Percentiles rank a stretch among this genome's conserved stretches.
phyloP scores from a whole-genome alignment of 495 filamentous ascomycete species.

The Talaromyces thailandensis region DNA sequence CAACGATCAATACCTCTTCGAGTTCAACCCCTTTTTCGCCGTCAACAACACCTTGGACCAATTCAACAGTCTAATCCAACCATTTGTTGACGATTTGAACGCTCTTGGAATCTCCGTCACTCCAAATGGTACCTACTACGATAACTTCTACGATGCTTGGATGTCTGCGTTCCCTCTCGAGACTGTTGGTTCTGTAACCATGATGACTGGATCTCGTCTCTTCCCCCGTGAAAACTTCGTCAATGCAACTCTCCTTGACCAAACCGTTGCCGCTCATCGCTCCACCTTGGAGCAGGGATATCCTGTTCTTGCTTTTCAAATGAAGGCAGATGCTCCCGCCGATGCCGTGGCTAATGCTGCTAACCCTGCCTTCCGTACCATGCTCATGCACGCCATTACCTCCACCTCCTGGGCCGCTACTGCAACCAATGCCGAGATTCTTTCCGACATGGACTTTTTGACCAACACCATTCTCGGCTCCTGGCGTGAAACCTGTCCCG shows the following conservation, averaged over 20 bases:
- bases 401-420: conserved; percentile 17
- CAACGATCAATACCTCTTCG: conserved; percentile 18
- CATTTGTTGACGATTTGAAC: conserved; percentile 33
- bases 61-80: conserved; percentile 32
- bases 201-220: conserved; percentile 38
- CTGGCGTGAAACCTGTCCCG: conserved; percentile 38
- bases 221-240: conserved; percentile 42
- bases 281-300: conserved; percentile 33
- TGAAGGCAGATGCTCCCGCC: conserved; percentile 24
- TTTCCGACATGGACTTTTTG: conserved; percentile 12
- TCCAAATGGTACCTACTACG: conserved; percentile 40
- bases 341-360: conserved; percentile 26
- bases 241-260: conserved; percentile 22
- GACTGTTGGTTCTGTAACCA: conserved; percentile 27
- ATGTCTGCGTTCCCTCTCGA: conserved; percentile 37
- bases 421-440: conserved; percentile 10
- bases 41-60: conserved; percentile 40
- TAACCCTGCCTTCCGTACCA: conserved; percentile 46
- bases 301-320: conserved; percentile 39
- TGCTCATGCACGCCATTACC: conserved; percentile 44
- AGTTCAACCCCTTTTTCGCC: conserved; percentile 40
- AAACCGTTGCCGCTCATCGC: conserved; percentile 35
- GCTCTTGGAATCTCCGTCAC: conserved; percentile 24
- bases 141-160: conserved; percentile 40
- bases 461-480: conserved; percentile 35